Evolutionary conservation across 2,329 filamentous ascomycete genomes (phyloP).

Genomic region (Aspergillus brunneoviolaceus): DNA sequence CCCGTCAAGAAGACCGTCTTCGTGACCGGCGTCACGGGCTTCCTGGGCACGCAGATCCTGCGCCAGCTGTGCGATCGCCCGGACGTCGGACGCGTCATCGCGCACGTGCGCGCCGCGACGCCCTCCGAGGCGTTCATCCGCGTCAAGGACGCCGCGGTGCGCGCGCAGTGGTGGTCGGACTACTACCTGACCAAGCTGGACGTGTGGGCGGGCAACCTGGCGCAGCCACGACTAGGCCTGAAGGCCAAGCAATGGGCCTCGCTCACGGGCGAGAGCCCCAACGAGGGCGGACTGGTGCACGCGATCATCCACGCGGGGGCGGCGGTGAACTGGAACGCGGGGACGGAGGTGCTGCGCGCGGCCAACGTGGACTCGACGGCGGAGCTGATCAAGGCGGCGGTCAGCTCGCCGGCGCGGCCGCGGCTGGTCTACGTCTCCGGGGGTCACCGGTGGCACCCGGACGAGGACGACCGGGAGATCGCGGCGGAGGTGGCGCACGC

Average conservation of each 20-base stretch:
- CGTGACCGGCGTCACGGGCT: conserved; percentile 24
- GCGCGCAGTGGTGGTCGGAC: conserved; percentile 21
- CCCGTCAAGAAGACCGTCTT: conserved; percentile 16
- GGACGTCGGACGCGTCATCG: conserved; percentile 15
- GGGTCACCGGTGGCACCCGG: conserved; percentile 1
- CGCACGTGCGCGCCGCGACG: conserved; percentile 17
- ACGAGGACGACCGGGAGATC: conserved; percentile 4
- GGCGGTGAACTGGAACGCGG: conserved; percentile 11
- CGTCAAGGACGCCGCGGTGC: conserved; percentile 10
- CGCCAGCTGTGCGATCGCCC: conserved; percentile 14
- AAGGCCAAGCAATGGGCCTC: conserved; percentile 3
- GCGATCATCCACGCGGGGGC: conserved; percentile 13
- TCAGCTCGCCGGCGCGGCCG: background rate
- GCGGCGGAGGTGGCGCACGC: conserved; percentile 1
- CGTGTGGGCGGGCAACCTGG: conserved; percentile 23
- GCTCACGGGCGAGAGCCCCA: conserved; percentile 4
- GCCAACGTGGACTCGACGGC: conserved; percentile 12
- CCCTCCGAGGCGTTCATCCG: background rate
- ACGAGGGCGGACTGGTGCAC: conserved; percentile 9
- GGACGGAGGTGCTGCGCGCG: conserved; percentile 5
- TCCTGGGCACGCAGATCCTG: conserved; percentile 24
- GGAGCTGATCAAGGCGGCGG: conserved; percentile 5
- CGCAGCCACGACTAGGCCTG: conserved; percentile 12
- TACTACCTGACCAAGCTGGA: conserved; percentile 17
- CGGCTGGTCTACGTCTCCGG: conserved; percentile 12